Conservation (phyloP, 768 basidiomycete species). For the Leccinum incarnatum region DNA sequence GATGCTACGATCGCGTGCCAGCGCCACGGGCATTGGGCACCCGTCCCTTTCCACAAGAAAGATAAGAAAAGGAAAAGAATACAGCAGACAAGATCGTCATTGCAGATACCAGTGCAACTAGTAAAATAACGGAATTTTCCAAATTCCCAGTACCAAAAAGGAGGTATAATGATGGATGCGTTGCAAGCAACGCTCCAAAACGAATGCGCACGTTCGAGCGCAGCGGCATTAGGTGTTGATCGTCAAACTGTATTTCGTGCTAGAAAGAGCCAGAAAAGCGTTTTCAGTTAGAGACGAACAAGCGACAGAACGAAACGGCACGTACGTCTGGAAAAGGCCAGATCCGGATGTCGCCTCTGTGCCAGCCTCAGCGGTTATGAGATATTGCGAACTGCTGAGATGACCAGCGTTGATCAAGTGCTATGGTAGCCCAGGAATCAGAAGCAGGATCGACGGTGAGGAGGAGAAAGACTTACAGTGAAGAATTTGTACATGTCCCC, state of each 20-base stretch:
- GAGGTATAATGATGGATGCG: neutral
- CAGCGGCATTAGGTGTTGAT: slow-evolving; percentile 36
- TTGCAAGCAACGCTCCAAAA: neutral
- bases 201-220: neutral
- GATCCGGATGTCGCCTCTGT: slow-evolving; percentile 61
- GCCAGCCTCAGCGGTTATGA: slow-evolving; percentile 59
- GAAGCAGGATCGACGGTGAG: neutral
- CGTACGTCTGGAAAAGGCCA: slow-evolving; percentile 54
- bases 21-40: neutral
- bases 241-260: slow-evolving; percentile 44
- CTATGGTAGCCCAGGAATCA: slow-evolving; percentile 31
- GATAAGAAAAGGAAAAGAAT: neutral
- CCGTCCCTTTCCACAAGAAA: neutral
- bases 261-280: slow-evolving; percentile 16
- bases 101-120: neutral
- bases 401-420: slow-evolving; percentile 48
- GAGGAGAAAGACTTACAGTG: slow-evolving; percentile 30
- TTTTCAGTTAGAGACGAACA: neutral
- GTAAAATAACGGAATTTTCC: neutral
- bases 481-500: slow-evolving; percentile 56
- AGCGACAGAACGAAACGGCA: neutral
- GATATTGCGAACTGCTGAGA: slow-evolving; percentile 51
- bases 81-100: neutral
- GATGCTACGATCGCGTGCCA: neutral
- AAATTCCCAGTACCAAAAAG: neutral